A percentile compares a stretch with the other conserved stretches of the same genome.
Conservation (phyloP, 805 yeast genomes). For the Yarrowia sp. region DNA sequence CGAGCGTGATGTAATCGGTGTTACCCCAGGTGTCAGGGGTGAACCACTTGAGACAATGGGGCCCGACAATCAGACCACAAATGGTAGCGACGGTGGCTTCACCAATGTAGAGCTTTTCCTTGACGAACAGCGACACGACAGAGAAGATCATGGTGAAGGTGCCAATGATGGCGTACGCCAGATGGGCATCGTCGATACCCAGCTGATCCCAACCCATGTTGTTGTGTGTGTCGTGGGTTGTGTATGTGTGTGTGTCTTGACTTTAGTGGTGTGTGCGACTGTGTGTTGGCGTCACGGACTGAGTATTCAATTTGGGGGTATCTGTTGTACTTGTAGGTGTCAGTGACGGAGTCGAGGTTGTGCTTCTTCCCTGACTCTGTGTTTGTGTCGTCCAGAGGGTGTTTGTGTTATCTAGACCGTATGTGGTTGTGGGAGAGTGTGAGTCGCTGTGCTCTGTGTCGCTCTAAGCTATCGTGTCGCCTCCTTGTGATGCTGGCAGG, state of each 20-base stretch:
- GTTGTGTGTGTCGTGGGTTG: no score
- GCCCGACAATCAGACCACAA: slow-evolving; percentile 84
- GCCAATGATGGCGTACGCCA: slow-evolving; percentile 85
- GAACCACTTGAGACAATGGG: slow-evolving; percentile 81
- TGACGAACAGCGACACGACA: slow-evolving; percentile 72
- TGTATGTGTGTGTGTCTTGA: background rate
- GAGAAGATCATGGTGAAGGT: slow-evolving; percentile 78
- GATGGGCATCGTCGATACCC: slow-evolving; percentile 60
- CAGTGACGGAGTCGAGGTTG: no score
- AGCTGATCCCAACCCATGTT: slow-evolving; percentile 24
- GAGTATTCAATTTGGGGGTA: background rate
- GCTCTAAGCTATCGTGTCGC: no score
- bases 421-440: background rate
- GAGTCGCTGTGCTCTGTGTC: background rate
- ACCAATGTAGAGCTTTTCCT: slow-evolving; percentile 80
- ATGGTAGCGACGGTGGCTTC: slow-evolving; percentile 88
- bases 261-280: background rate
- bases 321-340: background rate
- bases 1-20: slow-evolving; percentile 75
- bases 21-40: slow-evolving; percentile 83
- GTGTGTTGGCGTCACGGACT: background rate
- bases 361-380: no score
- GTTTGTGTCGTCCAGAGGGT: background rate
- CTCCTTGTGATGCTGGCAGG: background rate
- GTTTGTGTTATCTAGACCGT: background rate